Base-by-base conservation (phyloP, 768 basidiomycete species). In the Albatrellus ellisii region DNA sequence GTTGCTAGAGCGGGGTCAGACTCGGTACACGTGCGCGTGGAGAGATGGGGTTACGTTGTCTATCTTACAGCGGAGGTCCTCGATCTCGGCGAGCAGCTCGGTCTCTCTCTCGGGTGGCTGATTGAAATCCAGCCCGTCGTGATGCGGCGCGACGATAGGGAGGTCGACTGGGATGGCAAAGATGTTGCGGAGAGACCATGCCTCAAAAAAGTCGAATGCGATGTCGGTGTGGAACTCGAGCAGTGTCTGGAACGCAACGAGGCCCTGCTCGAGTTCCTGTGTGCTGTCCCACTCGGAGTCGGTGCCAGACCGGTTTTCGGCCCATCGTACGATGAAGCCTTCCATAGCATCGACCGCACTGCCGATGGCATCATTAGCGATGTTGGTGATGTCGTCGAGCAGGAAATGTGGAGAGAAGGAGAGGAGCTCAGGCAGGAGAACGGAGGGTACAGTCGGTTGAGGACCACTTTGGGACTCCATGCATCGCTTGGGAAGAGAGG, bases 151-250 rank as follows among this genome's bases (percentile, higher is more conserved):
- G 11, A 88, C 75, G 25, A 88, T 62, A 0, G 78, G 78, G 26
- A 87, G 53, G 46, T 78, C 75, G 2, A 72, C 65, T 0, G 79
- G 74, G 12, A 90, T 69, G 39, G 77, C 73, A 52, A 94, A 94
- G 43, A 90, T 82, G 59, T 94, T 95, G 31, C 88, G 67, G 54
- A 90, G 58, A 9, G 77, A 79, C 89, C 90, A 94, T 0, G 78
- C 79, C 60, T 90, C 89, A 52, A 95, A 86, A 55, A 81, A 84
- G 57, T 95, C 90, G 46, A 92, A 87, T 0, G 89, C 90, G 34
- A 87, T 71, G 54, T 95, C 90, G 33, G 85, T 79, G 50, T 91
- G 89, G 42, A 77, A 77, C 54, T 91, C 86, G 11, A 95, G 68
- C 33, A 92, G 68, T 0, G 90, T 91, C 57, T 92, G 86, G 48